Evolutionary conservation across 148 eudicot species (phyloP).

Genomic region (Vaccinium vitisidaea): DNA sequence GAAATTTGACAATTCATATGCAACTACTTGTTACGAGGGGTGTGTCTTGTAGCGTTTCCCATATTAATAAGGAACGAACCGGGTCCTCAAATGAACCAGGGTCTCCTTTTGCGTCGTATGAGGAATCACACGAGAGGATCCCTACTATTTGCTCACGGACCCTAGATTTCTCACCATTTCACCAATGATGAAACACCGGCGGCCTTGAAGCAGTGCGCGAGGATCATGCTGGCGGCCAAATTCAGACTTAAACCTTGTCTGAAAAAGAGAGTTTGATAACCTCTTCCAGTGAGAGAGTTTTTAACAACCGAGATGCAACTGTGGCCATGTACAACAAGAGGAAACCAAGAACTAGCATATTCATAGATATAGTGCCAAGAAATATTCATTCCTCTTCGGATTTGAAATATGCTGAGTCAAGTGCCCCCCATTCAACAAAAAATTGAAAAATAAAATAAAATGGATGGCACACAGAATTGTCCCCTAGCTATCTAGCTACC

Average conservation of each 20-base stretch:
- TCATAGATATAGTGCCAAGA: neutral
- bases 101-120: neutral
- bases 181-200: neutral
- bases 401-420: slow-evolving; percentile 22
- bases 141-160: slow-evolving; percentile 39
- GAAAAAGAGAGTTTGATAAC: neutral
- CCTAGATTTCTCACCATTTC: slow-evolving; percentile 48
- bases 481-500: slow-evolving; percentile 23
- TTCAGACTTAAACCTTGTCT: neutral
- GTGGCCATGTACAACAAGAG: neutral
- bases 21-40: no score
- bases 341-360: slow-evolving; percentile 9
- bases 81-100: neutral
- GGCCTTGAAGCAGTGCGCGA: neutral
- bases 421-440: slow-evolving; percentile 54
- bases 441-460: slow-evolving; percentile 32
- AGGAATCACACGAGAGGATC: neutral
- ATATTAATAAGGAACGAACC: no score
- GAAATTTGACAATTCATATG: no score
- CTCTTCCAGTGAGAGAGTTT: neutral
- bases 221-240: neutral
- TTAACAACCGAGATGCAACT: neutral
- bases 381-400: slow-evolving; percentile 16
- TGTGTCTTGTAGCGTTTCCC: no score
- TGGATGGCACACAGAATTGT: slow-evolving; percentile 39